Evolutionary conservation across 73 alveolate species (phyloP).

Genomic region (Effrenium voratum): DNA sequence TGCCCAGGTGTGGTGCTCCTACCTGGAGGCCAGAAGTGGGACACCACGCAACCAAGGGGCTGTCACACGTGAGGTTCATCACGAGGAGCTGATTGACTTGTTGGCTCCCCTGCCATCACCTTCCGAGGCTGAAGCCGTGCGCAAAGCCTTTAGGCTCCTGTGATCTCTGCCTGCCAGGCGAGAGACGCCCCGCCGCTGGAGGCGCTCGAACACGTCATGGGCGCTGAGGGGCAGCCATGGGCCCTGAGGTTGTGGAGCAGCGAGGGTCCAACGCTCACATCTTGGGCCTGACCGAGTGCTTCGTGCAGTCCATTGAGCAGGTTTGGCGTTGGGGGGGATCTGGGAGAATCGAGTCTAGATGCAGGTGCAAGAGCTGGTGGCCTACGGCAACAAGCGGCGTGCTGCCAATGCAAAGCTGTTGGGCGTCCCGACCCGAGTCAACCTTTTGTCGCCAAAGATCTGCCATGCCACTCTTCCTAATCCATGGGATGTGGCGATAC

Average conservation of each 20-base stretch:
- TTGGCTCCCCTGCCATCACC: slow-evolving; percentile 38
- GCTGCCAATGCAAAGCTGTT: slow-evolving; percentile 29
- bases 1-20: slow-evolving; percentile 56
- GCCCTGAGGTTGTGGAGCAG: slow-evolving; percentile 18
- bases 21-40: slow-evolving; percentile 5
- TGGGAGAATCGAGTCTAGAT: neutral
- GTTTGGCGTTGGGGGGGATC: neutral
- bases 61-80: neutral
- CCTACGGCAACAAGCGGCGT: slow-evolving; percentile 57
- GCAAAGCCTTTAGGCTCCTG: neutral
- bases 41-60: neutral
- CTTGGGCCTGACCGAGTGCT: slow-evolving; percentile 19
- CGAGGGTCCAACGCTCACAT: slow-evolving; percentile 47
- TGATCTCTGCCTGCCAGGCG: neutral
- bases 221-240: neutral
- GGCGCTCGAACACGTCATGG: neutral
- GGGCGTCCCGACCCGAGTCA: neutral
- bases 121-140: neutral
- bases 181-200: neutral
- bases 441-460: neutral
- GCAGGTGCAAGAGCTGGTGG: slow-evolving; percentile 54
- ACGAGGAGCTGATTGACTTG: slow-evolving; percentile 1
- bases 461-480: neutral
- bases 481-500: neutral
- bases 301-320: slow-evolving; percentile 42